Evolutionary conservation across 163 green algal species (phyloP).

Genomic region (Dunaliella salina): DNA sequence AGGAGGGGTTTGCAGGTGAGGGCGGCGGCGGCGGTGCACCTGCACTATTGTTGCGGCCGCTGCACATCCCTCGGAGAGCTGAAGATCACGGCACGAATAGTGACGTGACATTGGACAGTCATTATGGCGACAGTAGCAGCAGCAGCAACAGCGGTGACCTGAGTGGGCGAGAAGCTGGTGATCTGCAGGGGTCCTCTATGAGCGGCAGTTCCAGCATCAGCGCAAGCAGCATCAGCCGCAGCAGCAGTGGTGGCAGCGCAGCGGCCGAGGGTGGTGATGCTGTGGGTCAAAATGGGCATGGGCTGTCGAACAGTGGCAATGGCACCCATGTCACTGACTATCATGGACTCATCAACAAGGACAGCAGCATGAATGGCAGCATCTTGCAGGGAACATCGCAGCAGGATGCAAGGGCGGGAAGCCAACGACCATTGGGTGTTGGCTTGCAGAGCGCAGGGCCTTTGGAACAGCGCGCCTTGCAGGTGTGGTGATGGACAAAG

Average conservation of each 20-base stretch:
- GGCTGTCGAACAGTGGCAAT: no score
- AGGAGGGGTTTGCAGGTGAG: no score
- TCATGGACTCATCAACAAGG: no score
- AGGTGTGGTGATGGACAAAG: neutral
- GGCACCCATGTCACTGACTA: no score
- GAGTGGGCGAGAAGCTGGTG: neutral
- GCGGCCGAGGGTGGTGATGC: no score
- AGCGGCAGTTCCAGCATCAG: neutral
- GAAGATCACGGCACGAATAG: neutral
- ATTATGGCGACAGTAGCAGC: neutral
- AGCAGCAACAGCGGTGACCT: neutral
- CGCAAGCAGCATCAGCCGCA: neutral
- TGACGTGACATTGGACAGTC: neutral
- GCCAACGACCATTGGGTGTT: neutral
- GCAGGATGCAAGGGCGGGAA: neutral
- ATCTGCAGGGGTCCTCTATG: neutral
- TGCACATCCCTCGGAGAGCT: neutral
- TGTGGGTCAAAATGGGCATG: no score
- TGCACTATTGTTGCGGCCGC: neutral
- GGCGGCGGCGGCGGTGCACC: no score
- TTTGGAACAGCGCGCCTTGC: neutral
- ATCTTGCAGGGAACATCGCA: neutral
- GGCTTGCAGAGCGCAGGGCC: neutral
- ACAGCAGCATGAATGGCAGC: neutral
- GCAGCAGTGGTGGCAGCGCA: constrained; percentile 3